These are phyloP conservation scores for Endocalyx cinctus DNA, from an alignment of 2,329 filamentous ascomycete species.

Conservation along the genomic window DNA sequence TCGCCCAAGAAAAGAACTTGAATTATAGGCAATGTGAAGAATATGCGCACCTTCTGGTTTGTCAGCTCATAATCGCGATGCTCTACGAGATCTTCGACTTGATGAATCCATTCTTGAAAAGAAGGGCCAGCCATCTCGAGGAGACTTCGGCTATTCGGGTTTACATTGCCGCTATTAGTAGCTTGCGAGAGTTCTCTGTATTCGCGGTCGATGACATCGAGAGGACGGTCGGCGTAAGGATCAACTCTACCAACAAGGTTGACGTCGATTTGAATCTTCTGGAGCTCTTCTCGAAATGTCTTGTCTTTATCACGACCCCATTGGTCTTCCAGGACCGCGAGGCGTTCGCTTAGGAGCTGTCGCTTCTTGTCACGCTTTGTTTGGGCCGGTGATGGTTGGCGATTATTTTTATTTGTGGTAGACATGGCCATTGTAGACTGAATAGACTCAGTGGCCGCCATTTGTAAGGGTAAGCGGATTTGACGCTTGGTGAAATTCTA, in stretches of 20 bases:
- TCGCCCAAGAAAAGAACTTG: conserved; percentile 1
- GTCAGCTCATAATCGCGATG: conserved; percentile 79
- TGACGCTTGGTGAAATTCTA: background rate
- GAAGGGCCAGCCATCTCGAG: conserved; percentile 75
- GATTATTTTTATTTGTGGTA: conserved; percentile 9
- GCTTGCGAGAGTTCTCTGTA: conserved; percentile 31
- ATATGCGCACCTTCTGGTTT: conserved; percentile 64
- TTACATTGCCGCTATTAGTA: conserved; percentile 30
- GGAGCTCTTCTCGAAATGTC: conserved; percentile 17
- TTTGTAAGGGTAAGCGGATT: no score
- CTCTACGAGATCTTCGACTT: conserved; percentile 85
- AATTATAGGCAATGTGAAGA: conserved; percentile 1
- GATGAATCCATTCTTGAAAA: conserved; percentile 79
- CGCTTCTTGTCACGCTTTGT: conserved; percentile 19
- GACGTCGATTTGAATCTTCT: conserved; percentile 32
- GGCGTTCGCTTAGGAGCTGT: conserved; percentile 13
- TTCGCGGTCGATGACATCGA: conserved; percentile 41
- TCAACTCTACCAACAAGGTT: conserved; percentile 57
- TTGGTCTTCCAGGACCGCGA: conserved; percentile 12
- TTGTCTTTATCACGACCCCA: conserved; percentile 17
- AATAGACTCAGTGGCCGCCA: conserved; percentile 14
- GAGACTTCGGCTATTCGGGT: conserved; percentile 49
- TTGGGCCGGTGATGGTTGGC: conserved; percentile 13
- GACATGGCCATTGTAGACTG: conserved; percentile 16
- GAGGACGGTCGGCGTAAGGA: conserved; percentile 58